Evolutionary conservation across 371 early-diverging fungal genomes (phyloP).

Genomic region (Mucor irregularis): DNA sequence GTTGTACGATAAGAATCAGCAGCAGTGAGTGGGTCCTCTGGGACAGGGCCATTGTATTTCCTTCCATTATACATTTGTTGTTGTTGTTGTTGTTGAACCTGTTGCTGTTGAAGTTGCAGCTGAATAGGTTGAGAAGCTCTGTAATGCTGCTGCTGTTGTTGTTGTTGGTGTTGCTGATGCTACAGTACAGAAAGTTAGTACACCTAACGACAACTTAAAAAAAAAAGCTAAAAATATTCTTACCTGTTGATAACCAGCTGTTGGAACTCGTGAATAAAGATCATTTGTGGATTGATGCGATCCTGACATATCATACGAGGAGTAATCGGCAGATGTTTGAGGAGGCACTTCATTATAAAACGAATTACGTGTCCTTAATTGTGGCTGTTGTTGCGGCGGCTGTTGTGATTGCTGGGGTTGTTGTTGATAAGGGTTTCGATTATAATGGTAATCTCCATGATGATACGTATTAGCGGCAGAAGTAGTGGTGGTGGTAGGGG

Average conservation of each 20-base stretch:
- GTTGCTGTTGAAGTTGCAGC: neutral
- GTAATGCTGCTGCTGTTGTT: slow-evolving; percentile 2
- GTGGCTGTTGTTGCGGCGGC: slow-evolving; percentile 2
- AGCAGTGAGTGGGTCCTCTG: slow-evolving; percentile 35
- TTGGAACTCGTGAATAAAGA: slow-evolving; percentile 11
- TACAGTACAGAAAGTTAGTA: too few relatives aligned
- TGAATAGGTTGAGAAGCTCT: slow-evolving; percentile 1
- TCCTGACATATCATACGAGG: slow-evolving; percentile 14
- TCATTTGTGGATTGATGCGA: slow-evolving; percentile 1
- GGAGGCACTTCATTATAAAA: slow-evolving; percentile 6
- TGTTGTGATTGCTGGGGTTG: slow-evolving; percentile 7
- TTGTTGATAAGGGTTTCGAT: neutral
- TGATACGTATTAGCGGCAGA: too few relatives aligned
- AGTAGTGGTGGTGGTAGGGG: neutral
- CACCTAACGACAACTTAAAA: neutral
- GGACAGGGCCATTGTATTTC: slow-evolving; percentile 26
- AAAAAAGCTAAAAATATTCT: neutral
- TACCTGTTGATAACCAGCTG: slow-evolving; percentile 21
- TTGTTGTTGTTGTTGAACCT: slow-evolving; percentile 10
- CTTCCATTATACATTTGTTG: slow-evolving; percentile 1
- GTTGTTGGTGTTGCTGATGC: neutral
- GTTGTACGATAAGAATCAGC: slow-evolving; percentile 27
- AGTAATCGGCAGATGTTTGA: slow-evolving; percentile 2
- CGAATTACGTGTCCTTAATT: slow-evolving; percentile 7
- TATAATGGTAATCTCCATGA: neutral